Evolutionary conservation across 2,329 filamentous ascomycete species (phyloP), one percentile per base, ranked within the genome.

Genomic region (Penicillium capsulatum): DNA sequence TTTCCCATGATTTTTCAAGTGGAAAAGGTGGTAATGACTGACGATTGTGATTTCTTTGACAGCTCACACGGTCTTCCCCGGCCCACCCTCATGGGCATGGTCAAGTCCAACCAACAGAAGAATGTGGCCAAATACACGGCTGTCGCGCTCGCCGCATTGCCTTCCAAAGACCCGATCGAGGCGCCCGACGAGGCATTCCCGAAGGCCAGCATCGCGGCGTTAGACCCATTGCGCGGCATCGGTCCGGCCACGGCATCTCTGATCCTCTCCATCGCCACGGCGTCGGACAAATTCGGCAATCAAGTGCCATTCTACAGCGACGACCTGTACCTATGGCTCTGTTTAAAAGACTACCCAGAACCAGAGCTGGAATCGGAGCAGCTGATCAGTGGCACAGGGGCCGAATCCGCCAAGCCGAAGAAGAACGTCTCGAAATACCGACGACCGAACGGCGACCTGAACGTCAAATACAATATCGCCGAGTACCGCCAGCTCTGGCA

Each of bases 181-280:
- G 37, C 28, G 8, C 40, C 46, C 2, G 38, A 51, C 3, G 40
- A 51, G 3, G 35, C 47, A 5, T 65, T 66, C 29, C 63, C 64
- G 2, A 54, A 52, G n/a, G 14, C 45, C 1, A 57, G 55, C 13
- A 42, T 70, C 2, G 58, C 66, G 11, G 43, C 48, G 0, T 50
- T 69, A 2, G 61, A 51, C 2, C 48, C 59, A 0, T 55, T 71
- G 4, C 62, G 63, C 6, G 68, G 67, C 4, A 62, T 70, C 2
- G 68, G 68, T 0, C 59, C 63, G 0, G 68, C 68, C 5, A 70
- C 68, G 1, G 66, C 65, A 2, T 68, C 68, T 2, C 50, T 71
- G 14, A 55, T 71, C 14, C 53, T 71, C 2, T 66, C 63, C 5
- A 53, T 66, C 7, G 59, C 48, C 3, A 53, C 58, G 1, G 42